phyloP scores from a whole-genome alignment of 2,329 filamentous ascomycete species.

The Rutstroemia sp. region DNA sequence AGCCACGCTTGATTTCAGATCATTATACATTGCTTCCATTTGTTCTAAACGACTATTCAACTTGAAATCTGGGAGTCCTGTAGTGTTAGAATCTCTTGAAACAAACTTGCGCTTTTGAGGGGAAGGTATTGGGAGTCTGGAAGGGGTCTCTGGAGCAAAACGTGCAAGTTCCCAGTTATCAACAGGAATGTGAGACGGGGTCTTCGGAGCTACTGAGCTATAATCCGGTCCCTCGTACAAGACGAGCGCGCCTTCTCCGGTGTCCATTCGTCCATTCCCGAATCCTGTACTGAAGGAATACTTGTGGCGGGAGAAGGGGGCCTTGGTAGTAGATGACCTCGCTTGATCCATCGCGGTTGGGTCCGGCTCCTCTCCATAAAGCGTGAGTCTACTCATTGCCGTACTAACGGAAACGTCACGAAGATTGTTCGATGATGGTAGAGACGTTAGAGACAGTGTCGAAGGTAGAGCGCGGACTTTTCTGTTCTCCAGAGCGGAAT shows the following conservation, averaged over 20 bases:
- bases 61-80: conserved; percentile 64
- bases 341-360: conserved; percentile 16
- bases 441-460: conserved; percentile 19
- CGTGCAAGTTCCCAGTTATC: conserved; percentile 22
- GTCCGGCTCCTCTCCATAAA: conserved; percentile 15
- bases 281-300: conserved; percentile 17
- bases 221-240: conserved; percentile 20
- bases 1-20: conserved; percentile 66
- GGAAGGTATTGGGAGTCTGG: conserved; percentile 34
- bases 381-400: conserved; percentile 29
- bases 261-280: conserved; percentile 18
- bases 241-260: conserved; percentile 20
- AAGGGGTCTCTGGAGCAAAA: conserved; percentile 28
- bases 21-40: conserved; percentile 67
- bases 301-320: conserved; percentile 15
- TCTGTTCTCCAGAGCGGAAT: conserved; percentile 21
- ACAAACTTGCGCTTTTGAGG: conserved; percentile 47
- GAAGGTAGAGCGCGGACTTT: conserved; percentile 28
- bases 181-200: conserved; percentile 30
- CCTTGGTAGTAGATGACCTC: conserved; percentile 10
- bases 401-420: conserved; percentile 33
- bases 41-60: conserved; percentile 67
- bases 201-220: conserved; percentile 25
- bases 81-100: conserved; percentile 66
- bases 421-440: conserved; percentile 13